These are phyloP conservation scores for Dimargaris verticillata DNA, from an alignment of 192 early-diverging fungal genomes.

Conservation along the genomic window DNA sequence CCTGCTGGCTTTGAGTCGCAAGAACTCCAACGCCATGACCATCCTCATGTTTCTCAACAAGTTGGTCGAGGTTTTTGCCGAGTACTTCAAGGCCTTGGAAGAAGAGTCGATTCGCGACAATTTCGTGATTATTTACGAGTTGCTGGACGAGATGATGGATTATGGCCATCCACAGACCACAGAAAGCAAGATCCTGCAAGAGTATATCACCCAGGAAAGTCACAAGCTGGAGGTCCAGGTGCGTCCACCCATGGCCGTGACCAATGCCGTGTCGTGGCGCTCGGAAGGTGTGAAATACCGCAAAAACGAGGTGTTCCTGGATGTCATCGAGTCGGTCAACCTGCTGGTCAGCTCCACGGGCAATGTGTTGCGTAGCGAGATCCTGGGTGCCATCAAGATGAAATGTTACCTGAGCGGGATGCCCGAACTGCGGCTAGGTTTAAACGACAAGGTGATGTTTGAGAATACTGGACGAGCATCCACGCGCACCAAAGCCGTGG, in stretches of 20 bases:
- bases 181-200: constrained; percentile 73
- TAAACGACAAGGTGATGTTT: constrained; percentile 88
- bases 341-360: constrained; percentile 48
- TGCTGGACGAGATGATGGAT: constrained; percentile 88
- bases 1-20: constrained; percentile 84
- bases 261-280: constrained; percentile 52
- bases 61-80: constrained; percentile 77
- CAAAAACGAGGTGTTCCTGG: constrained; percentile 63
- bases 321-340: constrained; percentile 60
- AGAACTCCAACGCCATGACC: constrained; percentile 94
- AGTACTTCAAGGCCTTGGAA: constrained; percentile 82
- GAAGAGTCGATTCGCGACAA: constrained; percentile 83
- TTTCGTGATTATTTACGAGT: constrained; percentile 81
- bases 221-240: constrained; percentile 83
- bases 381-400: constrained; percentile 72
- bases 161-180: constrained; percentile 81
- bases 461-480: constrained; percentile 66
- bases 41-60: constrained; percentile 93
- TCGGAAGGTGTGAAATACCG: constrained; percentile 52
- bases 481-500: constrained; percentile 58
- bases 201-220: constrained; percentile 95
- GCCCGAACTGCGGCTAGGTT: constrained; percentile 67
- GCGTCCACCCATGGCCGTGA: constrained; percentile 74
- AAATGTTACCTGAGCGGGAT: constrained; percentile 71
- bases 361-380: constrained; percentile 44